Evolutionary conservation across 495 filamentous ascomycete genomes (phyloP), one percentile per base, ranked within the genome.

Genomic region (Podospora pseudoanserina): DNA sequence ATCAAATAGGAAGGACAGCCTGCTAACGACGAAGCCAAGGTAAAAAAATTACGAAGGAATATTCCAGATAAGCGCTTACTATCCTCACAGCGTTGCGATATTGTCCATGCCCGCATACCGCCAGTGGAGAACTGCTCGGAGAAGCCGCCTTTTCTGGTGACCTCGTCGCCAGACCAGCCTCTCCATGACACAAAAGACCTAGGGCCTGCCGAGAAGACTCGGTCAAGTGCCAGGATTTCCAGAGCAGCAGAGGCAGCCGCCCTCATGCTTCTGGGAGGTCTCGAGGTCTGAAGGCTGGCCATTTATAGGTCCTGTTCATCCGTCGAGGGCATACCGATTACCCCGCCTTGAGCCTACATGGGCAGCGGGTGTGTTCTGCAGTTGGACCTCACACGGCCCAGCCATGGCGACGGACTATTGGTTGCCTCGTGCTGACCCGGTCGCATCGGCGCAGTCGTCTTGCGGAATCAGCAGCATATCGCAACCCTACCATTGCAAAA

Each of bases 371-470:
- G 39, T 49, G 39, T 49, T 49, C 39, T 49, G 71, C 71, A 67
- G 68, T 65, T 70, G 64, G 67, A 23, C 30, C 11, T 9, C 30
- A 32, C 58, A 34, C 62, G 39, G 55, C 34, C 39, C 18, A 34
- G 27, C 63, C 23, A 49, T 61, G 58, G 62, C 54, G 27, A 54
- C 7, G 59, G 61, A 32, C 55, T 20, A 74, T 74, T 73, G 71
- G 73, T 68, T 61, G 71, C 71, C 73, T 73, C 67, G 67, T 44
- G 32, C 39, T 49, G 39, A 49, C 39, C 15, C 15, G 9, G 39
- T 49, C 39, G 39, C 39, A 49, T 49, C 9, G 39, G 39, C 39
- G 39, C 39, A 18, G 39, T 49, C 2, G 39, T 49, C 39, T 49
- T 49, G 39, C 55, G 60, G 62, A 6, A 58, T 60, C 49, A 64